A percentile compares a stretch with the other conserved stretches of the same genome.
phyloP scores from a whole-genome alignment of 1,284 basidiomycete species.

The Vanrija pseudolonga region DNA sequence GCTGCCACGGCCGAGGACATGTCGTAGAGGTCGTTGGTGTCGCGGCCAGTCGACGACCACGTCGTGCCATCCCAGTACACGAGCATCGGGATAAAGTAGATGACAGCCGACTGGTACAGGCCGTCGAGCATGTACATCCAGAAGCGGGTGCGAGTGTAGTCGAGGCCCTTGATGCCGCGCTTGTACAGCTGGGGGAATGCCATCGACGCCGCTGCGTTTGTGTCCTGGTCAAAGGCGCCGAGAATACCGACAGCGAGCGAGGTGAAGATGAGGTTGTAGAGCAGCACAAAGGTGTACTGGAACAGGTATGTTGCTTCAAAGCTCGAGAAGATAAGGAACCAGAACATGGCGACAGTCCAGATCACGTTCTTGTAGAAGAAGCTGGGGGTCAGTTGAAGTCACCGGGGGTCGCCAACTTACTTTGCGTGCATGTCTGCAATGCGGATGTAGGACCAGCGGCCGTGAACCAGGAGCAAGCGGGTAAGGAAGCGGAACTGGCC shows the following conservation, averaged over 20 bases:
- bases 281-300: constrained; percentile 87
- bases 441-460: constrained; percentile 92
- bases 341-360: constrained; percentile 73
- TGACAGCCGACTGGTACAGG: constrained; percentile 82
- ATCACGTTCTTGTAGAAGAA: constrained; percentile 88
- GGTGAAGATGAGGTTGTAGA: constrained; percentile 91
- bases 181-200: constrained; percentile 92
- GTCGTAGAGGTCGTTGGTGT: constrained; percentile 74
- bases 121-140: constrained; percentile 95
- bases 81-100: constrained; percentile 85
- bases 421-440: constrained; percentile 96
- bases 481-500: constrained; percentile 95
- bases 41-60: constrained; percentile 68
- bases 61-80: constrained; percentile 62
- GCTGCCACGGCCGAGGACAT: constrained; percentile 90
- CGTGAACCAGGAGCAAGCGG: constrained; percentile 87
- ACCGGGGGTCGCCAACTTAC: constrained; percentile 21
- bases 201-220: constrained; percentile 82
- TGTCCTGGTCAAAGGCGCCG: constrained; percentile 94
- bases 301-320: constrained; percentile 95
- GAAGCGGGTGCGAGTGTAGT: constrained; percentile 88
- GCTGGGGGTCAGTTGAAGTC: constrained; percentile 18
- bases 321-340: constrained; percentile 80
- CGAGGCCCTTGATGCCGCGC: constrained; percentile 84
- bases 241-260: constrained; percentile 86